Conservation (phyloP, 305 asterid genomes). For the Fraxinus baroniana region DNA sequence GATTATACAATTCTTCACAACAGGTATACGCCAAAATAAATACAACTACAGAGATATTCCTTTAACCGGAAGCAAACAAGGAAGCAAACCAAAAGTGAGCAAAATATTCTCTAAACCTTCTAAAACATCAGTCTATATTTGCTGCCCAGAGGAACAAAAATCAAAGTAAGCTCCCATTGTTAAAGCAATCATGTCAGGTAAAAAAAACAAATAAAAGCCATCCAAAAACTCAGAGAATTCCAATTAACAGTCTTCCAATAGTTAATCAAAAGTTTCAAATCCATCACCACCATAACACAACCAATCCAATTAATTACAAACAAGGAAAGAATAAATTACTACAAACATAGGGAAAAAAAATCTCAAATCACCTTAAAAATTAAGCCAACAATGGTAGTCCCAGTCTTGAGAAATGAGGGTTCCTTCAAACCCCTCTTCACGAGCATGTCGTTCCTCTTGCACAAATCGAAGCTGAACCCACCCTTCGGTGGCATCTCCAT, state of each 20-base stretch:
- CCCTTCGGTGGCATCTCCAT: constrained; percentile 19
- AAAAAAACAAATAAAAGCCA: background rate
- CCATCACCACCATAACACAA: background rate
- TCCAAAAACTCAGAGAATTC: background rate
- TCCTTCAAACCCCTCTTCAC: constrained; percentile 13
- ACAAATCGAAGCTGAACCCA: constrained; percentile 31
- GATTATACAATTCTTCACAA: background rate
- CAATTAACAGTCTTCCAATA: background rate
- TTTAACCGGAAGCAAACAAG: background rate
- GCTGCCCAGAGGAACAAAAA: background rate
- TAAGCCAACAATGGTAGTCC: constrained; percentile 28
- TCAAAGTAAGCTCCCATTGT: background rate
- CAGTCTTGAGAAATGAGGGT: constrained; percentile 25
- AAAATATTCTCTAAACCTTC: background rate
- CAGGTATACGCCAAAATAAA: background rate
- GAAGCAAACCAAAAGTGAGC: background rate
- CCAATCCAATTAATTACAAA: background rate
- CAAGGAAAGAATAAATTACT: background rate
- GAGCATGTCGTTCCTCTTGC: constrained; percentile 26
- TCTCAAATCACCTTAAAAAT: constrained; percentile 22
- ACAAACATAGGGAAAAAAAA: background rate
- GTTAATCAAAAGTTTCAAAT: background rate
- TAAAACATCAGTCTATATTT: background rate
- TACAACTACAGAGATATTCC: background rate
- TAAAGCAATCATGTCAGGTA: background rate